phyloP scores from a whole-genome alignment of 2,329 filamentous ascomycete species.

The Coniochaeta sp. region DNA sequence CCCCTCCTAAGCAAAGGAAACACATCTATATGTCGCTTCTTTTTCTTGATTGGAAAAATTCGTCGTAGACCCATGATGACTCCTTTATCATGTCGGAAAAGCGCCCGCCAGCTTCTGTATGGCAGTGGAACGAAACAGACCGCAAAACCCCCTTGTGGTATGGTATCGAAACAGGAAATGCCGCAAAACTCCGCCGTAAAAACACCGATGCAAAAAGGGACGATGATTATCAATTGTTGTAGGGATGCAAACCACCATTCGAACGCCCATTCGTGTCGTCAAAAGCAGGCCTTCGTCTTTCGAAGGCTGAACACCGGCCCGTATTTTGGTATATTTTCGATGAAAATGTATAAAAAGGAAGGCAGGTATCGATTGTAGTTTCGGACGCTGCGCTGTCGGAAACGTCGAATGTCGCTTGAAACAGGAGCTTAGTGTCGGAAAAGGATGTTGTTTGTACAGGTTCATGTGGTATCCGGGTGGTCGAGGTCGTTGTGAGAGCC shows the following conservation, averaged over 20 bases:
- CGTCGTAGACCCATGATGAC: constrained; percentile 44
- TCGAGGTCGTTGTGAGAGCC: constrained; percentile 17
- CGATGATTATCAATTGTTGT: constrained; percentile 12
- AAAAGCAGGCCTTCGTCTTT: constrained; percentile 33
- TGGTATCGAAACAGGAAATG: constrained; percentile 20
- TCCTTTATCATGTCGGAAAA: constrained; percentile 35
- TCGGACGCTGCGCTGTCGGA: constrained; percentile 18
- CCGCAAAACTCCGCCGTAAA: constrained; percentile 36
- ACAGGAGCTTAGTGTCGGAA: constrained; percentile 27
- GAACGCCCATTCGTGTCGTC: constrained; percentile 37
- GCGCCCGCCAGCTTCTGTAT: constrained; percentile 28
- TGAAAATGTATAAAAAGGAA: constrained; percentile 14
- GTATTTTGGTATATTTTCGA: constrained; percentile 16
- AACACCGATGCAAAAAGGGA: constrained; percentile 40
- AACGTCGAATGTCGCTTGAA: constrained; percentile 18
- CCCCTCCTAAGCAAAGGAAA: background rate
- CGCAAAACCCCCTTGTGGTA: constrained; percentile 17
- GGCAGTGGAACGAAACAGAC: constrained; percentile 18
- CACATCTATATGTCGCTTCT: constrained; percentile 41
- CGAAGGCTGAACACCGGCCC: constrained; percentile 27
- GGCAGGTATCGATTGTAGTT: constrained; percentile 25
- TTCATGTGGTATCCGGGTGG: constrained; percentile 7
- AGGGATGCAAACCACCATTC: constrained; percentile 37
- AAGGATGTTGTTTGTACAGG: constrained; percentile 24
- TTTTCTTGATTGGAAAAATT: constrained; percentile 40